Conservation (phyloP, 257 asterid genomes). For the Solanum virginianum region DNA sequence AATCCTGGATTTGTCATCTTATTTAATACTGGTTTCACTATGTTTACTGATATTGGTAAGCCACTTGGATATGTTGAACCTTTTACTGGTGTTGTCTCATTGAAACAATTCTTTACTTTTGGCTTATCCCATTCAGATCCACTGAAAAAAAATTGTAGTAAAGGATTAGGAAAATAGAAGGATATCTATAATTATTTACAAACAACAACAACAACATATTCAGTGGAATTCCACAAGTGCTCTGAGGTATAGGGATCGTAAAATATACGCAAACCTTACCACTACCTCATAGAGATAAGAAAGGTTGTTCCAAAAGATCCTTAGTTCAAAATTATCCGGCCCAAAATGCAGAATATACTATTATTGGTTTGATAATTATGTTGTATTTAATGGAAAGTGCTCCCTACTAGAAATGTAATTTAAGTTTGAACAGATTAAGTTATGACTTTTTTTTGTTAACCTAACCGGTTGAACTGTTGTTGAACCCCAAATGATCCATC, state of each 20-base stretch:
- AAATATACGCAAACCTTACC: too few relatives aligned
- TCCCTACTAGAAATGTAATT: neutral
- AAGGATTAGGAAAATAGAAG: neutral
- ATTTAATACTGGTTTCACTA: slow-evolving; percentile 21
- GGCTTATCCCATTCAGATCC: slow-evolving; percentile 46
- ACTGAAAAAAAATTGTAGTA: slow-evolving; percentile 7
- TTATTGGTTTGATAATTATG: too few relatives aligned
- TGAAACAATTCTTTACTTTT: slow-evolving; percentile 20
- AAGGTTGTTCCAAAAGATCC: too few relatives aligned
- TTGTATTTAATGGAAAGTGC: too few relatives aligned
- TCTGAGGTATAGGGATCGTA: too few relatives aligned
- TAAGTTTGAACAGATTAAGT: neutral
- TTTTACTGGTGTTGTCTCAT: slow-evolving; percentile 26
- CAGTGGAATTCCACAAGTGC: too few relatives aligned
- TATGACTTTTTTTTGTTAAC: neutral
- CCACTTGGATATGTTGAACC: slow-evolving; percentile 43
- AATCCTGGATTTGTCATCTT: slow-evolving; percentile 9
- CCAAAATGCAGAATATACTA: too few relatives aligned
- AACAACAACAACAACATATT: too few relatives aligned
- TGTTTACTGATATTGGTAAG: slow-evolving; percentile 20
- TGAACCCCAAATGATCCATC: neutral
- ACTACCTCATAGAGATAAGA: too few relatives aligned
- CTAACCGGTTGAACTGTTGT: neutral
- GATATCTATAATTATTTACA: neutral
- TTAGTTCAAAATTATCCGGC: too few relatives aligned